phyloP scores from a whole-genome alignment of 306 rosid genomes.

The Ochetophila trinervis region DNA sequence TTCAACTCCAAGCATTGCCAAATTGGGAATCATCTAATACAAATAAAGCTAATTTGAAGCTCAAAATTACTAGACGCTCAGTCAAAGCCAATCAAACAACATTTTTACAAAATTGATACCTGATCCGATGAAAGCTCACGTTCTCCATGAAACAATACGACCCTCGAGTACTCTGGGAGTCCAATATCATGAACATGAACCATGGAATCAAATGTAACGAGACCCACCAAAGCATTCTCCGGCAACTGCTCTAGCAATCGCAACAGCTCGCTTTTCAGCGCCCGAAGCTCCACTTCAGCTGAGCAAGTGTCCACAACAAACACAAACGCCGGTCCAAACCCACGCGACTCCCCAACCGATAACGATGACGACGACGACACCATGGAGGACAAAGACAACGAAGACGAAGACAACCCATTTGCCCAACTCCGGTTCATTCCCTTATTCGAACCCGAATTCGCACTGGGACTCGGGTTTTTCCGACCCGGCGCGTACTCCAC shows the following conservation, averaged over 20 bases:
- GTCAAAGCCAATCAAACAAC: not conserved
- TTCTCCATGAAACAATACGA: constrained; percentile 50
- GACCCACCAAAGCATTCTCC: constrained; percentile 52
- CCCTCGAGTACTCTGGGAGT: constrained; percentile 56
- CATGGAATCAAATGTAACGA: constrained; percentile 77
- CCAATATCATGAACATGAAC: constrained; percentile 66
- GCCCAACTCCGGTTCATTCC: constrained; percentile 30
- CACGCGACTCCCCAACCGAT: constrained; percentile 32
- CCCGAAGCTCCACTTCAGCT: constrained; percentile 49
- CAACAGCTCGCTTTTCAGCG: constrained; percentile 60
- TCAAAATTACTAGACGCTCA: not conserved
- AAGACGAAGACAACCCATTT: constrained; percentile 32
- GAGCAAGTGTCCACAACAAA: constrained; percentile 60
- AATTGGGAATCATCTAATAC: not conserved
- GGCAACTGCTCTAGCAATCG: constrained; percentile 60
- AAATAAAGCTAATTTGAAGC: not conserved
- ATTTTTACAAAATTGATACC: constrained; percentile 28
- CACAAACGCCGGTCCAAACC: constrained; percentile 52
- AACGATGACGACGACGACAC: constrained; percentile 30
- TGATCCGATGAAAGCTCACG: constrained; percentile 59
- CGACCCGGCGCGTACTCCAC: constrained; percentile 59
- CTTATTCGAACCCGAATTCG: constrained; percentile 23
- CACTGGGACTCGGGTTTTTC: constrained; percentile 18
- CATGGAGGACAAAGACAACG: constrained; percentile 37
- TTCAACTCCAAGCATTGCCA: not conserved